phyloP scores from a whole-genome alignment of 306 rosid species.

The Castanea mollissima region DNA sequence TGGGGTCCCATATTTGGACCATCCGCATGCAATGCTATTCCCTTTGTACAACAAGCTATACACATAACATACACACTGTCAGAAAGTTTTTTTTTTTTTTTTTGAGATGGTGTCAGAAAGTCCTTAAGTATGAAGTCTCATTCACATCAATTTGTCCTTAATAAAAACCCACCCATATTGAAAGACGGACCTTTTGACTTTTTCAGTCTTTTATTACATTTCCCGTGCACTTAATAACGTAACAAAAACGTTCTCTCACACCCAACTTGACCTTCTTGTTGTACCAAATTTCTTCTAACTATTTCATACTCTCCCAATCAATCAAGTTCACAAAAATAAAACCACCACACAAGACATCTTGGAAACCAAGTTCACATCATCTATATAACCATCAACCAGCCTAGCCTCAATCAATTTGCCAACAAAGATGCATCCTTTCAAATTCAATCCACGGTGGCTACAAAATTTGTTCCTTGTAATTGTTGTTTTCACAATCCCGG shows the following conservation, averaged over 20 bases:
- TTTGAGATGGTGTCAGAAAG: not conserved
- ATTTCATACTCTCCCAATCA: not conserved
- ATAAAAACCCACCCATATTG: not conserved
- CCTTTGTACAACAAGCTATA: constrained; percentile 13
- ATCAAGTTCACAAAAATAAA: not conserved
- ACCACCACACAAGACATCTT: not conserved
- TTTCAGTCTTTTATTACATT: not conserved
- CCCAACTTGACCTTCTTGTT: constrained; percentile 7
- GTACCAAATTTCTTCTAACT: not conserved
- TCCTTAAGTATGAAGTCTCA: constrained; percentile 18
- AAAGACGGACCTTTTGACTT: not conserved
- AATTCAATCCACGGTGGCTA: constrained; percentile 23
- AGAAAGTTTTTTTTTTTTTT: not conserved
- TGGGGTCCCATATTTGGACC: constrained; percentile 27
- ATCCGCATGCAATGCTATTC: constrained; percentile 36
- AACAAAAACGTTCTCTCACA: constrained; percentile 9
- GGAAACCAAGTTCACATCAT: not conserved
- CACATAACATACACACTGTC: not conserved
- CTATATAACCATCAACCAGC: too few relatives aligned
- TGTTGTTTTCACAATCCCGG: constrained; percentile 16
- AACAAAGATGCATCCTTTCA: constrained; percentile 24
- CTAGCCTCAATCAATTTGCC: not conserved
- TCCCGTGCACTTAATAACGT: constrained; percentile 57
- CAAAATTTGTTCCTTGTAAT: constrained; percentile 24
- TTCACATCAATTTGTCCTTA: not conserved